Base-by-base conservation (phyloP, 1,284 basidiomycete species). In the Sanguinoderma infundibulare region DNA sequence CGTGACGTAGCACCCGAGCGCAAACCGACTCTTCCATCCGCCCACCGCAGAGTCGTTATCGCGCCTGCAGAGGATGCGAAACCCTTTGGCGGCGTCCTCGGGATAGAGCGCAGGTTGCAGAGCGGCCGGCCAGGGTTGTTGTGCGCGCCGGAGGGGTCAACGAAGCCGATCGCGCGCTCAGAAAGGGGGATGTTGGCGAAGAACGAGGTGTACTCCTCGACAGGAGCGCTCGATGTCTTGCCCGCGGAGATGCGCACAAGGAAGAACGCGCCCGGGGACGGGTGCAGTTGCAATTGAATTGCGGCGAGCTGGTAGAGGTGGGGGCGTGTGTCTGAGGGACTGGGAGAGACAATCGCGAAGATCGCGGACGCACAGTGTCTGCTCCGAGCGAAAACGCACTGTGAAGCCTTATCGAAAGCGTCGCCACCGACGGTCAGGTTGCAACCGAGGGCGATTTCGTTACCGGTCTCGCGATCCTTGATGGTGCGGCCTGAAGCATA, bases 1-100 rank as follows among this genome's bases (percentile, higher is more conserved):
- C 0, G 96, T 89, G 17, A 98, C 96, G 72, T 98, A 98, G 75
- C 98, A 99, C 0, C 98, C 98, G 14, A 99, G 81, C 0, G 98
- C 89, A 53, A 87, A 78, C 20, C 86, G 83, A 67, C 87, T 90
- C 71, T 82, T 87, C 84, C 87, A 90, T 0, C 57, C 74, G 59
- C 5, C 75, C 73, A 52, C 14, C 2, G 75, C 75, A 2, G 52
- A 40, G 30, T 91, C 87, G 12, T 75, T 60, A 63, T 92, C 88
- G 26, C 92, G 82, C 84, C 95, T 92, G 67, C 91, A 89, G 22
- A 96, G 79, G 5, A 95, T 79, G 14, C 83, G 83, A n/a, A 96
- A 60, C 0, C 77, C 76, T 0, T 80, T 71, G 0, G 83, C 60
- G 2, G 49, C 53, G 30, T 62, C 78, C 4, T 76, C 75, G 17